phyloP scores from a whole-genome alignment of 2,329 filamentous ascomycete genomes.

The Pestalotiopsis sp. region DNA sequence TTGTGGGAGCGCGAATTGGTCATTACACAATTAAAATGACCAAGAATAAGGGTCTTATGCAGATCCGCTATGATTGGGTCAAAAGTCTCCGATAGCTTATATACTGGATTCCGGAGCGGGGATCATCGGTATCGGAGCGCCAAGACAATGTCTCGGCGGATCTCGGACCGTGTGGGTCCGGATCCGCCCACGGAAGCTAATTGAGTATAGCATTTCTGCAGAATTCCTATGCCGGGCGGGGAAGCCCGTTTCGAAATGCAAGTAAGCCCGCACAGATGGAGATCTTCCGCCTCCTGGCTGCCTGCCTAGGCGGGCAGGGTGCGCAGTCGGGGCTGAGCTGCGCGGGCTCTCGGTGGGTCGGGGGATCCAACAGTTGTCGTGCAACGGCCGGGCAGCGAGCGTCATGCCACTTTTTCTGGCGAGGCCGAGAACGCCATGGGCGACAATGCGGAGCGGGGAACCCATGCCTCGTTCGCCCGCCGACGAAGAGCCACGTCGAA shows the following conservation, averaged over 20 bases:
- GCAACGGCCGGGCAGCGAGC: too few relatives aligned
- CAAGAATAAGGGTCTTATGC: background rate
- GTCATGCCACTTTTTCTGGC: too few relatives aligned
- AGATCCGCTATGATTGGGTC: background rate
- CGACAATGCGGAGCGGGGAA: too few relatives aligned
- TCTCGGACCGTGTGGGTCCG: background rate
- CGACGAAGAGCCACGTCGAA: background rate
- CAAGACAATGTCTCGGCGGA: background rate
- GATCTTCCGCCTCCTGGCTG: background rate
- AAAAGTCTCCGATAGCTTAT: slow-evolving; percentile 6
- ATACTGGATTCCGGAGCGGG: background rate
- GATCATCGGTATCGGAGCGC: background rate
- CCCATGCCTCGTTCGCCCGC: background rate
- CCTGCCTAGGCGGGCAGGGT: too few relatives aligned
- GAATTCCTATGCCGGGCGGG: background rate
- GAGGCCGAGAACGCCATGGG: too few relatives aligned
- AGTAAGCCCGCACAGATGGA: background rate
- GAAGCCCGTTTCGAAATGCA: background rate
- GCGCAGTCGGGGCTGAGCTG: too few relatives aligned
- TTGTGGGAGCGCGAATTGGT: background rate
- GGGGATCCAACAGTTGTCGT: too few relatives aligned
- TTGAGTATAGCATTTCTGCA: background rate
- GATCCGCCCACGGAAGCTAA: background rate
- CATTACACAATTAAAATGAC: background rate
- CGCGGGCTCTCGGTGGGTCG: too few relatives aligned